Evolutionary conservation across 805 yeast species (phyloP), one percentile per base, ranked within the genome.

Genomic region (Starmerella potacharoeniae): DNA sequence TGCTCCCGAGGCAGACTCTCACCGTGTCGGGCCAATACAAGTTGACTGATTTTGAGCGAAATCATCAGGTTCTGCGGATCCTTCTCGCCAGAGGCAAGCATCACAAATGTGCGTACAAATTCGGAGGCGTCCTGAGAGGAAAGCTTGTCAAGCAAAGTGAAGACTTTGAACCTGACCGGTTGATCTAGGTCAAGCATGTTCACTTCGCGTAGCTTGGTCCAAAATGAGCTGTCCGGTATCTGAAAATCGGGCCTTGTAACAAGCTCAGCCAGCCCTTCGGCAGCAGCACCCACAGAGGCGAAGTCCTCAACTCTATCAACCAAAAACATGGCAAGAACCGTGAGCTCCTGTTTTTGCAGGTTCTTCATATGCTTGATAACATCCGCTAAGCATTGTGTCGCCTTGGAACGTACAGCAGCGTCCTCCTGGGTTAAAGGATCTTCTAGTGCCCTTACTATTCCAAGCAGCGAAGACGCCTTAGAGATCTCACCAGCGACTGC

Each of bases 21-120:
- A 5, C 57, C 56, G 5, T 17, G 16, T 3, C 62, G 62, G 22
- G 65, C 56, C 17, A 81, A 73, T 13, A 90, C 77, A 5, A 52
- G 43, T 11, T 67, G 60, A 60, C 82, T 80, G 45, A 88, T 64
- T 5, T 72, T 66, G 62, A 91, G 86, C 1, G 95, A 84, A 1
- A 77, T 58, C 62, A 93, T 66, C 58, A 93, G 73, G 68, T 95
- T 93, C 57, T 85, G 76, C 3, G 99, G 99, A 68, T 93, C 98
- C 63, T 93, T 95, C 65, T 93, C 99, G 40, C 95, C 95, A 14
- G 80, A 74, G 2, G 95, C 86, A 33, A 88, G 65, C 55, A 81
- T 80, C 37, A 86, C 65, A 60, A 84, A 90, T 0, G 84, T 68
- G 40, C 75, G 67, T 36, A 86, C 74, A 52, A 76, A 80, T 4